Base-by-base conservation (phyloP, 176 grass and related monocot genomes). In the Areca catechu region DNA sequence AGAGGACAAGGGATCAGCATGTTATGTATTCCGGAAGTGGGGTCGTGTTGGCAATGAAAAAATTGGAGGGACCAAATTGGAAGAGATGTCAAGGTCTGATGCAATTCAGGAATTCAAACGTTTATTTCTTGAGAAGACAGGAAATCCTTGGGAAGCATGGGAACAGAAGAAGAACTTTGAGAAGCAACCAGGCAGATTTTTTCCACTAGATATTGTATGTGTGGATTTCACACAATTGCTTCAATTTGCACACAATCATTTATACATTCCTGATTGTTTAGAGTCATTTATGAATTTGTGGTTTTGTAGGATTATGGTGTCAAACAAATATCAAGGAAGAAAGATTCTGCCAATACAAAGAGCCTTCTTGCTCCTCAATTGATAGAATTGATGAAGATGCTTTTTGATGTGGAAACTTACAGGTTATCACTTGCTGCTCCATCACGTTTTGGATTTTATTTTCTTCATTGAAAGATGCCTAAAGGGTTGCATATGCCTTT, bases 121-220 rank as follows among this genome's bases (percentile, higher is more conserved):
- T 81, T 61, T 96, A 54, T 96, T 96, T 86, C 80, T 90, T 63
- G 91, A 96, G 55, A 96, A 96, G 73, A 96, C 91, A 60, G 86
- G 91, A 57, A 96, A 96, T 54, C 74, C 76, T 12, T 96, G 91
- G 91, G 83, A 90, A 82, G 80, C 91, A 73, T 96, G 91, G 91
- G 80, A 84, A 58, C 51, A 79, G 60, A 96, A 90, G 73, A 74
- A 69, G n/a, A 80, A 86, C 60, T 96, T 96, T 23, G 62, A 74
- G 65, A 96, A 96, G 61, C 86, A 87, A 60, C 86, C 86, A 72
- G 83, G 77, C 59, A 85, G 25, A 74, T 96, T 90, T 72, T 87
- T 81, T 67, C 91, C 91, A 9, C 86, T 96, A 53, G 86, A 96
- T 65, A 90, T 96, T 84, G 86, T 96, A 90, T 50, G 56, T 62